Conservation (phyloP, 1,284 basidiomycete genomes). For the Quambalaria eucalypti region DNA sequence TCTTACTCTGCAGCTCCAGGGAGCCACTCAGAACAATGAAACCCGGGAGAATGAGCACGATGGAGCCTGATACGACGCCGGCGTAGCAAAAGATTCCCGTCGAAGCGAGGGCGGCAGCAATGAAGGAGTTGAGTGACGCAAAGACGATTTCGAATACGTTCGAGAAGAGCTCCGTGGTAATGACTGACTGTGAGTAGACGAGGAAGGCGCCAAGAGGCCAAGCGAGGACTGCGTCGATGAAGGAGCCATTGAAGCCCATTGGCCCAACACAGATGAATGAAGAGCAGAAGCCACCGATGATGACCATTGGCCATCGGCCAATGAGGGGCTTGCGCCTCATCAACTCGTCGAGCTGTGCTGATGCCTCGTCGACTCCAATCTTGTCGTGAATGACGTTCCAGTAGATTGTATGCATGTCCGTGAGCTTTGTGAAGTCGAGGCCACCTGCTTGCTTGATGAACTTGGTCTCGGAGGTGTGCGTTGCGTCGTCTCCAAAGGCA, state of each 20-base stretch:
- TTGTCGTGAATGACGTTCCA: constrained; percentile 84
- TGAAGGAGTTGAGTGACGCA: constrained; percentile 67
- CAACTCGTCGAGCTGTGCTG: constrained; percentile 61
- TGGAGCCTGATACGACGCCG: constrained; percentile 69
- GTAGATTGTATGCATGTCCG: constrained; percentile 67
- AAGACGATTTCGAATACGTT: constrained; percentile 83
- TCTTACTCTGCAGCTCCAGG: constrained; percentile 59
- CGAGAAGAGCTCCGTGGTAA: constrained; percentile 62
- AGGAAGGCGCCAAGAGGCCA: constrained; percentile 74
- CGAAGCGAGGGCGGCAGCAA: constrained; percentile 51
- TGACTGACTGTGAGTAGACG: constrained; percentile 39
- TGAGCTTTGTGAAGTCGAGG: constrained; percentile 46
- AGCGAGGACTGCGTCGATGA: constrained; percentile 67
- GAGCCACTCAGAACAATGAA: constrained; percentile 57
- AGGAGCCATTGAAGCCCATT: constrained; percentile 57
- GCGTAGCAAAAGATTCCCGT: constrained; percentile 66
- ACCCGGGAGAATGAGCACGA: constrained; percentile 73
- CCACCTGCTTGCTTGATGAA: constrained; percentile 47
- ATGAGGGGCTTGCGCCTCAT: constrained; percentile 57
- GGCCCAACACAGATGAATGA: constrained; percentile 57
- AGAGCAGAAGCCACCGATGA: constrained; percentile 74
- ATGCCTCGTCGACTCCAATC: constrained; percentile 70
- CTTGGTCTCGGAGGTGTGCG: constrained; percentile 76
- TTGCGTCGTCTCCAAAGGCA: constrained; percentile 61
- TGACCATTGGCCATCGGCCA: constrained; percentile 52